Evolutionary conservation across 305 asterid species (phyloP).

Genomic region (Fraxinus floribunda): DNA sequence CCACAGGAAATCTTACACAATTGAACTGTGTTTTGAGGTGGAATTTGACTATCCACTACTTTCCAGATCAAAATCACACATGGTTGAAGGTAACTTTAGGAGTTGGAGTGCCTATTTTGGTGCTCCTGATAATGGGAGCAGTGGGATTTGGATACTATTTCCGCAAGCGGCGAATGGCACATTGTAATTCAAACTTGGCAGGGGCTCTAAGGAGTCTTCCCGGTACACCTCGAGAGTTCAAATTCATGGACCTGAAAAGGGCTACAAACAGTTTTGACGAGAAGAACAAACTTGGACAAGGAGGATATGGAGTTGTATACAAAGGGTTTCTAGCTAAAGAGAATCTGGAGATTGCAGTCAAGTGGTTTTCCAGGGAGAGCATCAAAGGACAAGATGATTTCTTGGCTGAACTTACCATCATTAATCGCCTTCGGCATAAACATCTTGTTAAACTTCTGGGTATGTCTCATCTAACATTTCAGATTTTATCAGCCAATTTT

Average conservation of each 20-base stretch:
- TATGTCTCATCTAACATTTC: constrained; percentile 23
- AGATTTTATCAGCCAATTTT: background rate
- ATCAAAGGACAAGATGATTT: constrained; percentile 84
- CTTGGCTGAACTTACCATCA: constrained; percentile 91
- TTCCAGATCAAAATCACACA: constrained; percentile 22
- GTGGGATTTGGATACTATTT: constrained; percentile 34
- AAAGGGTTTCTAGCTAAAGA: constrained; percentile 59
- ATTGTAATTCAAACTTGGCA: constrained; percentile 40
- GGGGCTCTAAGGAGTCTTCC: constrained; percentile 76
- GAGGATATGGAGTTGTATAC: constrained; percentile 85
- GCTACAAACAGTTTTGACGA: constrained; percentile 77
- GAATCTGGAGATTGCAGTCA: constrained; percentile 73
- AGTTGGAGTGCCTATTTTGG: constrained; percentile 45
- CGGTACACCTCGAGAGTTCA: constrained; percentile 76
- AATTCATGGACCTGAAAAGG: constrained; percentile 66
- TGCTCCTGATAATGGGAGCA: constrained; percentile 38
- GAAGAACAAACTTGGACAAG: constrained; percentile 79
- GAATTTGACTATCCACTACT: constrained; percentile 64
- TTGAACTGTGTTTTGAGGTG: constrained; percentile 77
- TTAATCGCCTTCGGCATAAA: constrained; percentile 85
- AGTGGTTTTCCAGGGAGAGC: constrained; percentile 75
- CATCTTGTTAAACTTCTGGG: constrained; percentile 89
- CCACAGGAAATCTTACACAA: constrained; percentile 57
- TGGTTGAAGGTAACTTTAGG: constrained; percentile 42
- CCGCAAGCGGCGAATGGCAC: constrained; percentile 30